These are phyloP conservation scores for Luffa acutangula DNA, from an alignment of 306 rosid species.

Conservation along the genomic window DNA sequence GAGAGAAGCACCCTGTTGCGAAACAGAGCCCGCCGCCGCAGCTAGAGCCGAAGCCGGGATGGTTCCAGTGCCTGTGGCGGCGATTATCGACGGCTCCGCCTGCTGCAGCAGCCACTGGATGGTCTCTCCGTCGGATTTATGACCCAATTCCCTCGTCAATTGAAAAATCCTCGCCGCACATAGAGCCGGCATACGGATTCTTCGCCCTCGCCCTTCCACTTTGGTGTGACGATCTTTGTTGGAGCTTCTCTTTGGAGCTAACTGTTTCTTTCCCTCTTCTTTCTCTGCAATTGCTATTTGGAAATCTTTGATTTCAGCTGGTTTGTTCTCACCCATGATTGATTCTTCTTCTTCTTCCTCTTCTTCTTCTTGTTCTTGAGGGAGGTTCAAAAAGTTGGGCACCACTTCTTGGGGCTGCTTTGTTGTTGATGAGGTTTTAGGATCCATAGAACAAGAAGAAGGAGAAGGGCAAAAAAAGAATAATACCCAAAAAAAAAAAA, in stretches of 20 bases:
- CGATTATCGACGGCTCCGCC: slow-evolving; percentile 85
- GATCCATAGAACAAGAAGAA: slow-evolving; percentile 60
- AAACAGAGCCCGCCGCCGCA: slow-evolving; percentile 45
- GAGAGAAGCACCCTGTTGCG: slow-evolving; percentile 51
- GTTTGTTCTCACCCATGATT: slow-evolving; percentile 59
- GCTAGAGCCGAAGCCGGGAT: slow-evolving; percentile 90
- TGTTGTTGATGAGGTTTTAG: slow-evolving; percentile 53
- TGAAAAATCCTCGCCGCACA: slow-evolving; percentile 95
- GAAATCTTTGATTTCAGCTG: slow-evolving; percentile 60
- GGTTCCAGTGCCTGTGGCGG: slow-evolving; percentile 84
- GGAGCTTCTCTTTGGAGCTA: slow-evolving; percentile 81
- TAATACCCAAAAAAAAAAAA: neutral
- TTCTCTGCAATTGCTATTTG: slow-evolving; percentile 62
- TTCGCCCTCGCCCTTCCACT: slow-evolving; percentile 89
- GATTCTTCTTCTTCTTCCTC: slow-evolving; percentile 8
- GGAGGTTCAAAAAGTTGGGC: slow-evolving; percentile 49
- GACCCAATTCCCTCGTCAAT: slow-evolving; percentile 85
- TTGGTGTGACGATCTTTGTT: slow-evolving; percentile 96
- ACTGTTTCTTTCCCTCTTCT: slow-evolving; percentile 54
- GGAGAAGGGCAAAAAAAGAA: slow-evolving; percentile 7
- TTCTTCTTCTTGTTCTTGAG: slow-evolving; percentile 20
- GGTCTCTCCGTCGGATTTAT: slow-evolving; percentile 96
- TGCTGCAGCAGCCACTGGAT: slow-evolving; percentile 94
- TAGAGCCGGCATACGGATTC: slow-evolving; percentile 93
- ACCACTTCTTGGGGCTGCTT: slow-evolving; percentile 46